Base-by-base conservation (phyloP, 2,329 filamentous ascomycete genomes). In the Colletotrichum cuscutae region DNA sequence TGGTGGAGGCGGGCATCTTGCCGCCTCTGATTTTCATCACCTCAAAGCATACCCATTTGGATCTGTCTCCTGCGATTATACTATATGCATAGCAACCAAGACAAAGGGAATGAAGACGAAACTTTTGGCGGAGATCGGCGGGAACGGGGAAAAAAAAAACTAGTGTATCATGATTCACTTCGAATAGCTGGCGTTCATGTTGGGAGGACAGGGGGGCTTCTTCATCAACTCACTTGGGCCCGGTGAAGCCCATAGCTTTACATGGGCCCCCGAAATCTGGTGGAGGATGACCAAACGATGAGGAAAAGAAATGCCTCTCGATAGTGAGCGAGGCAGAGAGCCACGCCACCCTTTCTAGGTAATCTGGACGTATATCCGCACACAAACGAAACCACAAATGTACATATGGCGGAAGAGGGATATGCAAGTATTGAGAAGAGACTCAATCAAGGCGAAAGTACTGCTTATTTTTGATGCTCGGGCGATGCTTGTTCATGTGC, bases 41-140 rank as follows among this genome's bases (percentile, higher is more conserved):
- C 71, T 68, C 57, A 49, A 72, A 28, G 68, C 71, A 73, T 73
- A 71, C 68, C 71, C 71, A 59, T 66, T 68, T 71, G 71, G 68
- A 71, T 73, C 68, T 69, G 62, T 71, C 71, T 72, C 64, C 63
- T 72, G 71, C 71, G 62, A 71, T 71, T 71, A 73, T 73, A 73
- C 52, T 73, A 73, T 72, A 73, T 67, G 63, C 68, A 71, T 71
- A 26, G 57, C 53, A 72, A 59, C 62, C 42, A 63, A 73, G 68
- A 46, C 58, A 42, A 53, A 54, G 58, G 56, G 24, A 72, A 67
- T 52, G 62, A 61, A 61, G 65, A 60, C 66, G 67, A 73, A 71
- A 37, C 35, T 56, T 57, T 64, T 62, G 60, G 37, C 58, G 62
- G 49, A 58, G 24, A 19, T n/a, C 8, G 19, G 7, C 58, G 53